Percentiles rank a stretch among this genome's conserved stretches.
phyloP scores from a whole-genome alignment of 305 asterid species.

The Plantago coronopus region DNA sequence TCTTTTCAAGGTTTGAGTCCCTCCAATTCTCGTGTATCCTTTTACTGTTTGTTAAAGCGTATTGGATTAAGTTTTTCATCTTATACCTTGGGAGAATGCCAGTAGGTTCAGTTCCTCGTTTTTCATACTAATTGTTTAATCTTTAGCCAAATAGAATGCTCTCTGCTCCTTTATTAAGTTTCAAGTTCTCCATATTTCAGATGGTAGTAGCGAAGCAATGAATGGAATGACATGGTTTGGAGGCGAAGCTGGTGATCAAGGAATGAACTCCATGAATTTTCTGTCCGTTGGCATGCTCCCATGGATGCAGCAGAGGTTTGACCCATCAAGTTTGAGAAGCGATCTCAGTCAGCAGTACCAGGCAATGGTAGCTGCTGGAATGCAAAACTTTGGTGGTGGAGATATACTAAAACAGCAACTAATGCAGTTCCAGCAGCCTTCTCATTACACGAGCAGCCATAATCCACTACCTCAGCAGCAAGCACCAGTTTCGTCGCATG shows the following conservation, averaged over 20 bases:
- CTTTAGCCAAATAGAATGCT: background rate
- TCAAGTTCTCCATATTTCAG: conserved; percentile 33
- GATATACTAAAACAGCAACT: conserved; percentile 64
- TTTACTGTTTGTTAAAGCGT: background rate
- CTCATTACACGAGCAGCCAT: conserved; percentile 49
- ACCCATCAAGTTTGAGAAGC: conserved; percentile 51
- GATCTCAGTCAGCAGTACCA: conserved; percentile 84
- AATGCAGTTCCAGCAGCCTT: conserved; percentile 70
- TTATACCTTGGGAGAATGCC: too few relatives aligned
- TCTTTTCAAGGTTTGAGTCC: conserved; percentile 71
- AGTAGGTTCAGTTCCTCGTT: background rate
- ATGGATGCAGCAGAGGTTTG: conserved; percentile 81
- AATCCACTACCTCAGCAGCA: conserved; percentile 51
- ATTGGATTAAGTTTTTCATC: too few relatives aligned
- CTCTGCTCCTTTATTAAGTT: background rate
- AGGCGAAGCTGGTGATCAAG: conserved; percentile 72
- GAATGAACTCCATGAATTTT: conserved; percentile 59
- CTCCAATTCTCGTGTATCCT: background rate
- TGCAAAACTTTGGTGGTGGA: conserved; percentile 60
- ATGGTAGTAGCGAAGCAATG: conserved; percentile 54
- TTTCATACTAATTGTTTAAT: background rate
- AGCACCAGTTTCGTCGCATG: conserved; percentile 33
- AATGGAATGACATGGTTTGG: conserved; percentile 82
- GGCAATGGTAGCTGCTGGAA: conserved; percentile 66
- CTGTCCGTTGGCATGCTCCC: conserved; percentile 73